These are phyloP conservation scores for Diplotaxis tenuifolia DNA, from an alignment of 345 rosid genomes.

Conservation along the genomic window DNA sequence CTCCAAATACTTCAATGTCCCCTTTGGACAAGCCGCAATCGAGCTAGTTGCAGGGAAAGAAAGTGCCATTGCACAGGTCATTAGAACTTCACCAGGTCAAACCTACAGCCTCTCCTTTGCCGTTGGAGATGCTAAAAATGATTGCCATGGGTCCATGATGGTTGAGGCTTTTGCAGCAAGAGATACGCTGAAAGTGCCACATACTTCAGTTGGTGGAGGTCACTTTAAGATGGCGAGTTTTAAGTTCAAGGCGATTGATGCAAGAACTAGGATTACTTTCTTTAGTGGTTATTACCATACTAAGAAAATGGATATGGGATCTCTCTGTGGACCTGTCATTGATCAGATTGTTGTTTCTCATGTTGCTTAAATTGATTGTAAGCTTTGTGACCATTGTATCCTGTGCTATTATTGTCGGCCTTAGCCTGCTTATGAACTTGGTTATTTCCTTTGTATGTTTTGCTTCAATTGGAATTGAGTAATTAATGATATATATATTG, in stretches of 20 bases:
- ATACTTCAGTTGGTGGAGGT: conserved; percentile 69
- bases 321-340: conserved; percentile 85
- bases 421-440: conserved; percentile 17
- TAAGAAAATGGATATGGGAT: conserved; percentile 58
- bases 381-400: not conserved
- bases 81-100: conserved; percentile 63
- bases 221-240: conserved; percentile 48
- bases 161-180: conserved; percentile 86
- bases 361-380: conserved; percentile 29
- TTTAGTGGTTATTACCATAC: conserved; percentile 81
- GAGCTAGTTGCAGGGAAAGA: conserved; percentile 95
- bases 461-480: conserved; percentile 15
- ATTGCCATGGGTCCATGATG: conserved; percentile 92
- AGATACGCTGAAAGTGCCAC: conserved; percentile 64
- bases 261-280: conserved; percentile 83
- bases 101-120: conserved; percentile 54
- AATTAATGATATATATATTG: not conserved
- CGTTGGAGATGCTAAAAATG: conserved; percentile 83
- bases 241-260: conserved; percentile 63
- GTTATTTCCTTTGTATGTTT: conserved; percentile 17
- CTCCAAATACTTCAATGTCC: conserved; percentile 72
- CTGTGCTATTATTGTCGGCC: not conserved
- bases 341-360: conserved; percentile 64
- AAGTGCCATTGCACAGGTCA: conserved; percentile 85
- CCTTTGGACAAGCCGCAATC: conserved; percentile 70